Base-by-base conservation (phyloP, 2,329 filamentous ascomycete species). In the Epichloe festucae region DNA sequence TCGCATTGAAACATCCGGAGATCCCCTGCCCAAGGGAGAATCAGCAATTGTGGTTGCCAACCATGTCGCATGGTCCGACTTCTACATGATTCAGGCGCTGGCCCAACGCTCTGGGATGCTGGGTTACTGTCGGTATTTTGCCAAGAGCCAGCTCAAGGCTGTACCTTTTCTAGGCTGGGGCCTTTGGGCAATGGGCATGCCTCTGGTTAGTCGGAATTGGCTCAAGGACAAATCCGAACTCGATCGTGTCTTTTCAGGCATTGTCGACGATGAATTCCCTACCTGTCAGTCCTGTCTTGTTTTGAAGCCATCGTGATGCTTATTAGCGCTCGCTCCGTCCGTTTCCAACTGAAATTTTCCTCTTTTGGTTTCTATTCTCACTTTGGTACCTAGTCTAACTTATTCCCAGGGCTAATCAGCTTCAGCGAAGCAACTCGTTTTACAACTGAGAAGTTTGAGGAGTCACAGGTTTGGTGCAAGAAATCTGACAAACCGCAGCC, bases 121-220 rank as follows among this genome's bases (percentile, higher is more conserved):
- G 7, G 70, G 75, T n/a, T 70, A 76, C 48, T 81, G 76, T 59
- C 73, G 78, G 31, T 83, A 79, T 70, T 82, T 83, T 61, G 75
- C 78, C 52, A 84, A 82, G 65, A 71, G 73, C 53, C 73, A 81
- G 62, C 68, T 84, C 53, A 72, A 72, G 54, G 70, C 72, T 65
- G 75, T 83, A 12, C 79, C 79, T 4, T 76, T 84, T 54, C 68
- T 82, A 7, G 79, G 79, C 17, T 82, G 79, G 79, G 80, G 78
- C 2, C 67, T 83, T 36, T 81, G 78, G 78, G 78, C 75, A 3
- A 79, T 82, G 71, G 77, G 78, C 2, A 81, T 83, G 77, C 79
- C 79, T 6, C 70, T 83, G 65, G 77, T 82, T 21, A 79, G 72
- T 58, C 68, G 79, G 49, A 75, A 77, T 50, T 83, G 80, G 79